Evolutionary conservation across 495 filamentous ascomycete genomes (phyloP), one percentile per base, ranked within the genome.

Genomic region (Aspergillus biplanus): DNA sequence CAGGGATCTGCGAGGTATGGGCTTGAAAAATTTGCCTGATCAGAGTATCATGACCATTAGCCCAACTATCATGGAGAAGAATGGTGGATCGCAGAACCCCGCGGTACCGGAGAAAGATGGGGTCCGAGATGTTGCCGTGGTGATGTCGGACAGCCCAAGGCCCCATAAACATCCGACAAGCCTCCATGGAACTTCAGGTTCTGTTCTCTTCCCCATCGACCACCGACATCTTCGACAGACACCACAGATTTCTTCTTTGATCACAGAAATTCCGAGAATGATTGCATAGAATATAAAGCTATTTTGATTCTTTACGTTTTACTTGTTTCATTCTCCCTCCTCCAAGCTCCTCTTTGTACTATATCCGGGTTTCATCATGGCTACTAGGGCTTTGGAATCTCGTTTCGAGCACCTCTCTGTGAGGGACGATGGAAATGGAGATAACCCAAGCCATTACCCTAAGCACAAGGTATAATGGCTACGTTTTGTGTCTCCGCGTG

Each of bases 331-430:
- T 33, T n/a, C 34, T 18, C 0, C 52, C 58, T 49, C 18, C 33
- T 57, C n/a, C 33, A 49, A 33, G 39, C 7, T 56, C 56, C 52
- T 58, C 50, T 11, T 34, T 52, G 27, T 37, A 9, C 18, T 35
- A 44, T 33, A 55, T 4, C 33, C 6, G 12, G 16, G 57, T 34
- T 35, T 50, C n/a, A 18, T 50, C 16, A 88, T 88, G 86, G 77
- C 85, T 42, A 82, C 84, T 42, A 83, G 84, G 66, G 82, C 82
- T 46, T 74, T 96, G 13, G 92, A 96, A 71, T 79, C 90, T 78
- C 89, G 90, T 55, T 89, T 96, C 69, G 92, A 93, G 84, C 87
- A 86, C 66, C 78, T 95, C 73, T 87, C 90, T 16, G 88, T 96
- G 39, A 90, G 88, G 65, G 92, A 93, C 69, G 92, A 91, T 66